phyloP scores from a whole-genome alignment of 306 rosid species.

The Cucumis hystrix region DNA sequence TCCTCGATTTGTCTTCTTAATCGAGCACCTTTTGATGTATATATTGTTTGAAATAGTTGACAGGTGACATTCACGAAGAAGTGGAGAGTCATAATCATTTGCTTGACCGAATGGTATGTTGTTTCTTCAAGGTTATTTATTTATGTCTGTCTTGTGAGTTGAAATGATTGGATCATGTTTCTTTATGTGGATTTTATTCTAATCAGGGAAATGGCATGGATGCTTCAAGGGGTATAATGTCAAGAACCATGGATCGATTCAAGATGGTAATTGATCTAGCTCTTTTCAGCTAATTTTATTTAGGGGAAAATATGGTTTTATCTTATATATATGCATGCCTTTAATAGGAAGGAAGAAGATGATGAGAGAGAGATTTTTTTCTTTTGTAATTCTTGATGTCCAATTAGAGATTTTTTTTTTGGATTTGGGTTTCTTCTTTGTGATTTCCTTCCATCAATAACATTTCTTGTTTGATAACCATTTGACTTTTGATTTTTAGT shows the following conservation, averaged over 20 bases:
- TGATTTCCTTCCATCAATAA: background rate
- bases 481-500: too few species aligned
- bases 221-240: conserved; percentile 84
- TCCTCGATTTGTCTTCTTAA: conserved; percentile 1
- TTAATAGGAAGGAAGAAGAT: background rate
- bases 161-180: background rate
- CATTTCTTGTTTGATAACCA: too few species aligned
- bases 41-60: conserved; percentile 42
- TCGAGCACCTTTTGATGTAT: conserved; percentile 1
- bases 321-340: too few species aligned
- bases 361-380: background rate
- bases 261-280: conserved; percentile 46
- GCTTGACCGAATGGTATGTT: conserved; percentile 75
- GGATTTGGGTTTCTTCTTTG: background rate
- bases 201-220: conserved; percentile 80
- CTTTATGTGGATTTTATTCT: conserved; percentile 13
- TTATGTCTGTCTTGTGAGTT: background rate
- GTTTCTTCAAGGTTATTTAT: background rate
- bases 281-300: background rate
- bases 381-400: background rate
- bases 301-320: background rate
- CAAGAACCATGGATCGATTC: conserved; percentile 91
- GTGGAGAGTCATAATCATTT: conserved; percentile 76
- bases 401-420: background rate
- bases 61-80: conserved; percentile 92